phyloP scores from a whole-genome alignment of 2,329 filamentous ascomycete genomes.

The Cadophora sp. region DNA sequence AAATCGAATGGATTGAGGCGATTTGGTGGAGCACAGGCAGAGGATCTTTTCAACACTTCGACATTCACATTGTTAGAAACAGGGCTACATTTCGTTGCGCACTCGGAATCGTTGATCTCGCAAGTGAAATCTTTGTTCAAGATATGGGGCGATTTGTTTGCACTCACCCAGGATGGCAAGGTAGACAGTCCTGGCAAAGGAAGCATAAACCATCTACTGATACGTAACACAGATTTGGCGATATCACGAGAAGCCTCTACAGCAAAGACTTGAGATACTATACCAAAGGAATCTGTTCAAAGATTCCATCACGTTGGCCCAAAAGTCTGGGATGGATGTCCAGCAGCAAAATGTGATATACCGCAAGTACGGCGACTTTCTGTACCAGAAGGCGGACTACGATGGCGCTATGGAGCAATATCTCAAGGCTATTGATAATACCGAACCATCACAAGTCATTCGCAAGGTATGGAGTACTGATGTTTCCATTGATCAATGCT shows the following conservation, averaged over 20 bases:
- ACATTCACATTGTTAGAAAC: slow-evolving; percentile 93
- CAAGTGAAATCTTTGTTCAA: slow-evolving; percentile 81
- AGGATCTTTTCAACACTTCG: slow-evolving; percentile 84
- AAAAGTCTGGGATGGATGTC: slow-evolving; percentile 81
- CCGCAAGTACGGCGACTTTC: slow-evolving; percentile 88
- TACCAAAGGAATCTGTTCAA: slow-evolving; percentile 95
- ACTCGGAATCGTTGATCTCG: slow-evolving; percentile 84
- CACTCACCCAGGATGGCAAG: slow-evolving; percentile 92
- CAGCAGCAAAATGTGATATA: slow-evolving; percentile 91
- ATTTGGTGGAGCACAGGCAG: slow-evolving; percentile 75
- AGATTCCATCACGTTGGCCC: slow-evolving; percentile 88
- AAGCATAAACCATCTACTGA: slow-evolving; percentile 35
- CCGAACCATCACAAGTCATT: slow-evolving; percentile 95
- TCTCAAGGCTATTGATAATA: slow-evolving; percentile 92
- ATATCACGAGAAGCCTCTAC: slow-evolving; percentile 89
- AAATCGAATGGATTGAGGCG: slow-evolving; percentile 63
- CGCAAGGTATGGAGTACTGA: slow-evolving; percentile 66
- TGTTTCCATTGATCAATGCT: slow-evolving; percentile 35
- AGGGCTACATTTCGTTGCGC: slow-evolving; percentile 86
- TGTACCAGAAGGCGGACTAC: slow-evolving; percentile 95
- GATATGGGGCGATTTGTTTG: slow-evolving; percentile 90
- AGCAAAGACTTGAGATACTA: slow-evolving; percentile 90
- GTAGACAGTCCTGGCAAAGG: slow-evolving; percentile 51
- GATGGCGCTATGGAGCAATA: slow-evolving; percentile 99
- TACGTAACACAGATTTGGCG: slow-evolving; percentile 71